Conservation (phyloP, 768 basidiomycete genomes). For the Mycena vitilis region DNA sequence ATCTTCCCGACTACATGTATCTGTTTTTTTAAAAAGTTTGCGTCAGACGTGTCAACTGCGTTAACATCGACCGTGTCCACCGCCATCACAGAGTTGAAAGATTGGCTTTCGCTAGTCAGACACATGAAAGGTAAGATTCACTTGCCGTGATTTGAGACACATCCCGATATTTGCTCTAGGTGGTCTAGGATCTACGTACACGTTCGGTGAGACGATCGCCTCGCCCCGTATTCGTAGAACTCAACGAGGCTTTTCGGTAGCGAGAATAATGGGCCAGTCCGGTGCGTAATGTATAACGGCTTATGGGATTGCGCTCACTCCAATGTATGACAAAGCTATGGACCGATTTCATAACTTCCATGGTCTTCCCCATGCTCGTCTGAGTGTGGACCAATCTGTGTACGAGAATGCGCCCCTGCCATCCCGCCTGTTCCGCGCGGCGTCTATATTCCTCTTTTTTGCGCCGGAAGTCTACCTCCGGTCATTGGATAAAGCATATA, state of each 20-base stretch:
- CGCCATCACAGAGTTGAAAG: slow-evolving; percentile 35
- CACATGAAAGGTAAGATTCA: neutral
- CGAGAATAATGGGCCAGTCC: slow-evolving; percentile 22
- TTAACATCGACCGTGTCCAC: slow-evolving; percentile 16
- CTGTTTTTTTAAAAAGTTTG: neutral
- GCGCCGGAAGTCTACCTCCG: slow-evolving; percentile 48
- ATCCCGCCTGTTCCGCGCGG: slow-evolving; percentile 36
- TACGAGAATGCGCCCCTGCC: slow-evolving; percentile 4
- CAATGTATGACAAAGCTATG: neutral
- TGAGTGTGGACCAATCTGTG: slow-evolving; percentile 44
- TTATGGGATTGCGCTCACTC: neutral
- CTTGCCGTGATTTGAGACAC: no score
- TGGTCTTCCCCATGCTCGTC: slow-evolving; percentile 47
- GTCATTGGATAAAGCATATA: slow-evolving; percentile 50
- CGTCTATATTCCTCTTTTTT: slow-evolving; percentile 51
- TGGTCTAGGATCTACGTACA: slow-evolving; percentile 7
- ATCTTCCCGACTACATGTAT: neutral
- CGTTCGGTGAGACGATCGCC: slow-evolving; percentile 17
- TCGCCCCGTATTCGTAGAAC: neutral
- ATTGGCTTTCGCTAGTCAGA: slow-evolving; percentile 41
- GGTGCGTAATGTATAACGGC: slow-evolving; percentile 10
- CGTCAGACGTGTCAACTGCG: slow-evolving; percentile 23
- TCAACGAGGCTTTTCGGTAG: neutral
- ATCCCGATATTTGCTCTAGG: neutral
- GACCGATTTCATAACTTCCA: slow-evolving; percentile 44